phyloP scores from a whole-genome alignment of 805 yeast genomes.

The Pichia membranifaciens region DNA sequence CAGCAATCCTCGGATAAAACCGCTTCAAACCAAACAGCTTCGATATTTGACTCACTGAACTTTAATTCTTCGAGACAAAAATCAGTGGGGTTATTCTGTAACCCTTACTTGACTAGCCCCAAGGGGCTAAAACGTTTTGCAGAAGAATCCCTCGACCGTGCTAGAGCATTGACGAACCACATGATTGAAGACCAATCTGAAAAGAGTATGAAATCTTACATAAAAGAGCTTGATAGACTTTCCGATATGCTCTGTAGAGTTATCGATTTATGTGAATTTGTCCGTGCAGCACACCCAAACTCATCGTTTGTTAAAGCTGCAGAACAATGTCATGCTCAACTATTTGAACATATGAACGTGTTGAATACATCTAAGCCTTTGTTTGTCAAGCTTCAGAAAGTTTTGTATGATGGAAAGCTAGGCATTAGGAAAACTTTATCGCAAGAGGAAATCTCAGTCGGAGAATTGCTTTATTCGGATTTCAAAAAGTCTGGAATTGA shows the following conservation, averaged over 20 bases:
- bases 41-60: not conserved
- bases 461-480: conserved; percentile 71
- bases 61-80: not conserved
- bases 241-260: conserved; percentile 89
- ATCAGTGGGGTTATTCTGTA: conserved; percentile 60
- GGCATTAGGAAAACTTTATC: conserved; percentile 39
- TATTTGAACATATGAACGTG: conserved; percentile 92
- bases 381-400: conserved; percentile 52
- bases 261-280: conserved; percentile 89
- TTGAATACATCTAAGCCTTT: conserved; percentile 78
- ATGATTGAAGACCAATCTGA: conserved; percentile 44
- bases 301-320: conserved; percentile 68
- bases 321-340: conserved; percentile 76
- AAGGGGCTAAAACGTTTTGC: conserved; percentile 67
- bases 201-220: conserved; percentile 43
- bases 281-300: conserved; percentile 83
- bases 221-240: conserved; percentile 69
- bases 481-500: conserved; percentile 87
- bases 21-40: too few relatives aligned
- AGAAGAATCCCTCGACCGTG: conserved; percentile 53
- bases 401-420: conserved; percentile 35
- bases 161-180: conserved; percentile 53
- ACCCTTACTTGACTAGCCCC: conserved; percentile 64
- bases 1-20: too few relatives aligned
- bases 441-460: conserved; percentile 77